Evolutionary conservation across 441 rosid species (phyloP).

Genomic region (Bruguiera hainesii): DNA sequence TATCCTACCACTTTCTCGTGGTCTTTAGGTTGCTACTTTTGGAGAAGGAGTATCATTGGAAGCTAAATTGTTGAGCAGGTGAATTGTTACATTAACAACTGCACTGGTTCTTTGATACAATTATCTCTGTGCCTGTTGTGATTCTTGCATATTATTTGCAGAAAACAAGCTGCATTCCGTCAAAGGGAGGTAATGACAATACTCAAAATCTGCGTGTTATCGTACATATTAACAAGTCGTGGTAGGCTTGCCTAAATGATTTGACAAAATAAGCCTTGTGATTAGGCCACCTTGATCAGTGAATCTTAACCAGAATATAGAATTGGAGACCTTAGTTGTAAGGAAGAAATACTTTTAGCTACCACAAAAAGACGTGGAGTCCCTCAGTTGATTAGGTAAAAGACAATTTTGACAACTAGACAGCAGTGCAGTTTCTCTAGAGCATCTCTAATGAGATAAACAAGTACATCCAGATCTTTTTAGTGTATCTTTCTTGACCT

Average conservation of each 20-base stretch:
- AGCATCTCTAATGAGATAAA: not conserved
- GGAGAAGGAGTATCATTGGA: conserved; percentile 96
- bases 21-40: conserved; percentile 74
- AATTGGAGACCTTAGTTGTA: conserved; percentile 8
- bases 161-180: conserved; percentile 93
- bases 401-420: not conserved
- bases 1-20: conserved; percentile 16
- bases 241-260: conserved; percentile 6
- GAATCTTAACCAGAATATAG: not conserved
- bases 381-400: no score
- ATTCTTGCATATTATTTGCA: conserved; percentile 27
- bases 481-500: no score
- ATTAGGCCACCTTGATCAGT: conserved; percentile 12
- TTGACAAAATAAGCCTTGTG: conserved; percentile 3
- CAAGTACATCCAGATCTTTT: no score
- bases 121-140: conserved; percentile 7
- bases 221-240: conserved; percentile 11
- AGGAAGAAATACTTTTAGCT: not conserved
- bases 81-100: conserved; percentile 36
- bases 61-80: conserved; percentile 86
- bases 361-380: no score
- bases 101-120: conserved; percentile 11
- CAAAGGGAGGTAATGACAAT: conserved; percentile 66
- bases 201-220: conserved; percentile 27
- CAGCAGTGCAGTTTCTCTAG: not conserved